phyloP scores from a whole-genome alignment of 306 rosid genomes.

The Lotus japonicus region DNA sequence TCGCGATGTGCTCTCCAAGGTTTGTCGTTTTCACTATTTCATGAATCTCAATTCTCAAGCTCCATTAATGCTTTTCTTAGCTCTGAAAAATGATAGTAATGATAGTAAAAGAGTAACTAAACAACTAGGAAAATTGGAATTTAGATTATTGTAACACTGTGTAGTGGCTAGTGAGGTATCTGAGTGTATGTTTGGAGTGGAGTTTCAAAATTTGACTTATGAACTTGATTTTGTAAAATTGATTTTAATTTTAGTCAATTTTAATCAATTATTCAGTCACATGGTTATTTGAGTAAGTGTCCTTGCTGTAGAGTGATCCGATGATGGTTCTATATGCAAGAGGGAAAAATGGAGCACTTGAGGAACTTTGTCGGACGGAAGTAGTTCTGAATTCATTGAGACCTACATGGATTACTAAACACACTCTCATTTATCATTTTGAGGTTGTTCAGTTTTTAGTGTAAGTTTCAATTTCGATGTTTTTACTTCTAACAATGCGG shows the following conservation, averaged over 20 bases:
- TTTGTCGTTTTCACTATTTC: conserved; percentile 36
- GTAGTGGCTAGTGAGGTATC: too few species aligned
- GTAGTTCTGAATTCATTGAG: conserved; percentile 72
- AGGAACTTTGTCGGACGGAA: conserved; percentile 90
- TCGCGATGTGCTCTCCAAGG: conserved; percentile 90
- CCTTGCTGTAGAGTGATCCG: conserved; percentile 80
- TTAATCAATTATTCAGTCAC: too few species aligned
- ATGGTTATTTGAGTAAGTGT: conserved; percentile 11
- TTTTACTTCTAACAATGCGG: conserved; percentile 20
- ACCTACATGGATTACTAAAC: conserved; percentile 84
- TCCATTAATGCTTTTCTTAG: not conserved
- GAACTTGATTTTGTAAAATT: too few species aligned
- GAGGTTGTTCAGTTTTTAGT: conserved; percentile 86
- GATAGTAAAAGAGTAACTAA: not conserved
- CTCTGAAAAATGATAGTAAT: not conserved
- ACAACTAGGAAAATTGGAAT: not conserved
- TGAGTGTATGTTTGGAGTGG: too few species aligned
- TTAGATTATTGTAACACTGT: too few species aligned
- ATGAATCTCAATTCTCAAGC: conserved; percentile 20
- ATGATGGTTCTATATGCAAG: conserved; percentile 67
- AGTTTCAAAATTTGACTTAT: too few species aligned
- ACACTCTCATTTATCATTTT: conserved; percentile 64
- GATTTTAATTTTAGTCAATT: too few species aligned
- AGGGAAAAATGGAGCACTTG: conserved; percentile 77
- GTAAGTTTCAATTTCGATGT: conserved; percentile 58